Conservation (phyloP, 2,329 filamentous ascomycete genomes). For the Fusarium heterosporum region DNA sequence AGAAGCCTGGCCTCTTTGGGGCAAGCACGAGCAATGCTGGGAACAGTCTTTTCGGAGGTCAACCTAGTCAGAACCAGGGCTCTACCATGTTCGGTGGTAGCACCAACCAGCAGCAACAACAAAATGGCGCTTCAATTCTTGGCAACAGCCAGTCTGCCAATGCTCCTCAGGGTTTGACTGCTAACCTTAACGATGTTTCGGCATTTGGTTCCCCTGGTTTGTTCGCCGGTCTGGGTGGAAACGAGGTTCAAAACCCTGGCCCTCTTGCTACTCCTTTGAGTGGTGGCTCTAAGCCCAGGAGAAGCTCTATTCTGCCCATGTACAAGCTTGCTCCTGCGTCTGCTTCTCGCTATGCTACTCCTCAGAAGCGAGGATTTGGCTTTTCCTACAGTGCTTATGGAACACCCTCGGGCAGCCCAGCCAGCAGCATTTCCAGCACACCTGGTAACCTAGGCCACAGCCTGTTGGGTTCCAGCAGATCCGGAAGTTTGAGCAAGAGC, state of each 20-base stretch:
- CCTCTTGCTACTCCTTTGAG: slow-evolving; percentile 92
- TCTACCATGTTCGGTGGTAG: slow-evolving; percentile 60
- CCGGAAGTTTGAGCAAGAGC: slow-evolving; percentile 83
- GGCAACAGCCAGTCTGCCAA: slow-evolving; percentile 62
- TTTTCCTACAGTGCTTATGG: slow-evolving; percentile 95
- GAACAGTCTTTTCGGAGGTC: slow-evolving; percentile 66
- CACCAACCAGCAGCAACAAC: slow-evolving; percentile 62
- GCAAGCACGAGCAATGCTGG: slow-evolving; percentile 57
- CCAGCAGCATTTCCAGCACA: slow-evolving; percentile 73
- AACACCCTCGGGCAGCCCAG: slow-evolving; percentile 77
- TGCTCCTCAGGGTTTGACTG: slow-evolving; percentile 75
- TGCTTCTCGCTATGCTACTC: slow-evolving; percentile 82
- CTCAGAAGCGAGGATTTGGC: slow-evolving; percentile 87
- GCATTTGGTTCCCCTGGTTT: slow-evolving; percentile 91
- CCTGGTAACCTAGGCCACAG: slow-evolving; percentile 76
- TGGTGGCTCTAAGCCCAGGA: slow-evolving; percentile 78
- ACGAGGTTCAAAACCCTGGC: slow-evolving; percentile 77
- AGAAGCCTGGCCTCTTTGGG: slow-evolving; percentile 65
- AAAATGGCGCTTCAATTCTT: slow-evolving; percentile 68
- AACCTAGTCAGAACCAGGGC: slow-evolving; percentile 59
- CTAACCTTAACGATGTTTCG: slow-evolving; percentile 84
- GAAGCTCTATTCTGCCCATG: slow-evolving; percentile 83
- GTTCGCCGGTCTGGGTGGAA: slow-evolving; percentile 78
- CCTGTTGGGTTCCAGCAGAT: slow-evolving; percentile 73
- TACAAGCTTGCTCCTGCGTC: slow-evolving; percentile 88